Base-by-base conservation (phyloP, 345 rosid species). In the Mangifera indica region DNA sequence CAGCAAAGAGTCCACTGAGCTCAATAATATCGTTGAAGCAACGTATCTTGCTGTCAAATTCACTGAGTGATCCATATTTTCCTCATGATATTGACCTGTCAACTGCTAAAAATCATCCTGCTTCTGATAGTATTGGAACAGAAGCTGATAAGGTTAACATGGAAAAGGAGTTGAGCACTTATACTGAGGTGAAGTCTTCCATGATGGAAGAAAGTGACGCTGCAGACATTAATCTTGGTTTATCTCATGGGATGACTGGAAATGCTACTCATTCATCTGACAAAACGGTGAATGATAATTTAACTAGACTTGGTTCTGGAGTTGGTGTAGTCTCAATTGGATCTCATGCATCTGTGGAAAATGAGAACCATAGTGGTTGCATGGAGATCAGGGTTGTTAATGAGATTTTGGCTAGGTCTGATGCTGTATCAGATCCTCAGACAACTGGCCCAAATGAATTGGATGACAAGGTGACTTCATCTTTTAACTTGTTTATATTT, bases 21-120 rank as follows among this genome's bases (percentile, higher is more conserved):
- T 84, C 83, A 22, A 65, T 84, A 34, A 71, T 79, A 42, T 77
- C 75, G 63, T 78, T 81, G 69, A 75, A 76, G 72, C 78, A 75
- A 51, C 86, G 54, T 58, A 60, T 76, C 21, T 72, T 74, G 61
- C 80, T 73, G 59, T 80, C 80, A 60, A 79, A 62, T 77, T 64
- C 76, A 8, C 53, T 18, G 12, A 45, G 34, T n/a, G 86, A 81
- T 81, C 89, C 82, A 51, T 85, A 81, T 83, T 89, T 92, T 76
- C 60, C 79, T 69, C 79, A 32, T 57, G 64, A 81, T 70, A 49
- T 78, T 24, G 82, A 76, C 63, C 72, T 74, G 57, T 76, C 82
- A 68, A 81, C 73, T 12, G 72, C 68, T 55, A 72, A 44, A 69
- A 84, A 74, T 76, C 58, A 66, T 66, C 64, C 72, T 69, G 69